Evolutionary conservation across 768 basidiomycete genomes (phyloP), one percentile per base, ranked within the genome.

Genomic region (Auricularia sp.): DNA sequence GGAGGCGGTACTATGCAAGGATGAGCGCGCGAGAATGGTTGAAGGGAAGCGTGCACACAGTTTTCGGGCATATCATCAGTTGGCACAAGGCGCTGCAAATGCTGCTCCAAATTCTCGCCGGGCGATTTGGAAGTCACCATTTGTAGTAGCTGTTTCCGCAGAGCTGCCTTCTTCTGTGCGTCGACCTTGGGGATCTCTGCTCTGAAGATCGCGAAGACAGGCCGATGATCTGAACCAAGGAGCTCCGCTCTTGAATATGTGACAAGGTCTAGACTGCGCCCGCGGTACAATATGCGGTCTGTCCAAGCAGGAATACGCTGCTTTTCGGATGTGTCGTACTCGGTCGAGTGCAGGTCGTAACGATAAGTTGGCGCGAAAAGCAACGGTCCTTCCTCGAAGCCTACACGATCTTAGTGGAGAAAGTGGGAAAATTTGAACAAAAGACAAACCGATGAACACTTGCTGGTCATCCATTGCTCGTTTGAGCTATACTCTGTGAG

Each of bases 251-350:
- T 81, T 21, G 87, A 86, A 74, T 99, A 99, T 8, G 85, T 81
- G 0, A 83, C 78, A 58, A 94, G 79, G 66, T 93, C 87, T 33
- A 98, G 79, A 39, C 79, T 77, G 39, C 71, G 71, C 10, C 96
- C 96, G 66, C 84, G 84, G 77, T 88, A 95, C 65, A 99, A 73
- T 7, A 99, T 85, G n/a, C 97, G 91, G 78, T 99, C 97, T 70
- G 96, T 98, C 95, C 95, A 98, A 18, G 96, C 93, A 4, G 97
- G 97, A 71, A 97, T 88, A 33, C 97, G 84, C 83, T 87, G 85
- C 78, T 98, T 99, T 75, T 98, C 97, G 72, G 92, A 91, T 14
- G 92, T 90, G 73, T 99, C 97, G 72, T 98, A 99, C 60, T 80
- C 80, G 67, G 97, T 89, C 8, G 93, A 86, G 10, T 86, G 84